phyloP scores from a whole-genome alignment of 2,329 filamentous ascomycete species.

The Trichoderma koningiopsis region DNA sequence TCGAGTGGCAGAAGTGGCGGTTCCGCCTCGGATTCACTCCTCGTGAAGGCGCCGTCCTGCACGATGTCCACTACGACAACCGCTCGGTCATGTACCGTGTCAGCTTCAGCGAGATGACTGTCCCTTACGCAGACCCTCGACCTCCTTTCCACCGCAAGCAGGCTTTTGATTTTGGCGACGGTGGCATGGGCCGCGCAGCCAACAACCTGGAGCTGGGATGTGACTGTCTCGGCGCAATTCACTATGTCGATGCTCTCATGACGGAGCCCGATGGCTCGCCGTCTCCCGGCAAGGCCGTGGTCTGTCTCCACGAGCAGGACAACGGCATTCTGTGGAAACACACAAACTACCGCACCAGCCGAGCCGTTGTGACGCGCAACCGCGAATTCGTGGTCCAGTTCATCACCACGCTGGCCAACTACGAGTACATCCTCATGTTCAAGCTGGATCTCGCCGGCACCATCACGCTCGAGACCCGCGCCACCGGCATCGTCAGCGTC shows the following conservation, averaged over 20 bases:
- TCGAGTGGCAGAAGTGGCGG: slow-evolving; percentile 68
- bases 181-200: slow-evolving; percentile 64
- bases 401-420: slow-evolving; percentile 70
- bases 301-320: slow-evolving; percentile 73
- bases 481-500: slow-evolving; percentile 66
- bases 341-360: slow-evolving; percentile 66
- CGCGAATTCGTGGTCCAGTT: slow-evolving; percentile 68
- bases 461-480: slow-evolving; percentile 63
- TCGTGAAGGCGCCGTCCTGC: slow-evolving; percentile 69
- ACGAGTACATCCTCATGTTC: slow-evolving; percentile 62
- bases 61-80: slow-evolving; percentile 68
- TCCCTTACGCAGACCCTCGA: slow-evolving; percentile 68
- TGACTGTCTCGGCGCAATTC: slow-evolving; percentile 69
- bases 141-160: slow-evolving; percentile 69
- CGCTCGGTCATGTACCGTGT: slow-evolving; percentile 68
- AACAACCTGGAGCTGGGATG: slow-evolving; percentile 71
- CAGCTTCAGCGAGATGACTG: slow-evolving; percentile 69
- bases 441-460: slow-evolving; percentile 64
- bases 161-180: slow-evolving; percentile 73
- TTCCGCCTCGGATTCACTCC: slow-evolving; percentile 71
- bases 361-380: slow-evolving; percentile 61
- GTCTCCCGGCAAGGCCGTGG: slow-evolving; percentile 55
- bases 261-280: slow-evolving; percentile 57
- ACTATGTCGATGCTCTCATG: slow-evolving; percentile 62
- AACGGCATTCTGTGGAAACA: slow-evolving; percentile 73